Evolutionary conservation across 1,284 basidiomycete genomes (phyloP), one percentile per base, ranked within the genome.

Genomic region (Ustilago nuda): DNA sequence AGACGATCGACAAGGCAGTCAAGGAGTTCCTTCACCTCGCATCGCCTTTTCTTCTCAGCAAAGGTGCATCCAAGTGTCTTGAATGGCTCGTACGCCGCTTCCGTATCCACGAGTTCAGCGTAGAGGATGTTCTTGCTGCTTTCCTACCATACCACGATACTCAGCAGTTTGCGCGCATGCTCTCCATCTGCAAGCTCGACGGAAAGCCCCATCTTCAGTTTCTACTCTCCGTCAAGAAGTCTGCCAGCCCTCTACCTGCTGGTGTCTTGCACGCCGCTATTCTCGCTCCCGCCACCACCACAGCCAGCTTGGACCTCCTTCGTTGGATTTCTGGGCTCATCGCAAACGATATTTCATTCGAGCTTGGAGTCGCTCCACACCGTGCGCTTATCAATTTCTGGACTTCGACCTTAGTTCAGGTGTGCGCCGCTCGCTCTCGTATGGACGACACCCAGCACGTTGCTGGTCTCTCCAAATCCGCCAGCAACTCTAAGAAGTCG

Each of bases 41-140:
- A 3, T 93, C 93, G 1, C 91, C 91, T 17, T 93, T 92, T 88
- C 87, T 99, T 41, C 89, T 94, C 85, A 92, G 95, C 61, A 89
- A 91, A 61, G 92, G 94, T 1, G 90, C 93, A 0, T 92, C 92
- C 45, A 95, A 93, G 86, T 90, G 93, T n/a, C 84, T 99, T 37
- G 96, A 99, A 85, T 99, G 96, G 96, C 90, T 99, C 30, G 93
- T 99, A 4, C 88, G 94, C 76, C 89, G 95, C 64, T 98, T 98
- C 87, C 96, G 95, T 82, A 91, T 98, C 43, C 90, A 98, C 85
- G 95, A 98, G 84, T 95, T 98, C 88, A 97, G 98, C 82, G 89
- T 95, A 46, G 89, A 92, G 54, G 89, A 90, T n/a, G 82, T 95
- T 23, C 88, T 99, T 7, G 88, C 91, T 13, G 88, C 94, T 19